phyloP scores from a whole-genome alignment of 2,329 filamentous ascomycete species.

The Colletotrichum sp. region DNA sequence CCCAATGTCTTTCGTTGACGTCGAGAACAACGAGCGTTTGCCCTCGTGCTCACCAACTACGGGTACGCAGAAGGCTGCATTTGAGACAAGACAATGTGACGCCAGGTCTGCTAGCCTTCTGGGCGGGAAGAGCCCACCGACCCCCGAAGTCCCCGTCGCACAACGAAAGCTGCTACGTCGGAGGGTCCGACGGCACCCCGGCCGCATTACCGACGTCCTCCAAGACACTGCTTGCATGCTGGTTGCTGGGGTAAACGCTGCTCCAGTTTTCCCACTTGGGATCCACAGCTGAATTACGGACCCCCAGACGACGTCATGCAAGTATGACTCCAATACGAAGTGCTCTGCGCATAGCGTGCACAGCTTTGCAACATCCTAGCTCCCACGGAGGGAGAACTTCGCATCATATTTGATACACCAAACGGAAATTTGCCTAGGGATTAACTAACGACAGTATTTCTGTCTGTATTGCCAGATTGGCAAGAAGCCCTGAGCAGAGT shows the following conservation, averaged over 20 bases:
- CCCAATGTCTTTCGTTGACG: neutral
- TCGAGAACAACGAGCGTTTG: neutral
- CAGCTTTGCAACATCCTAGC: neutral
- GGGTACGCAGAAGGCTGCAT: neutral
- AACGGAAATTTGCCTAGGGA: too few species aligned
- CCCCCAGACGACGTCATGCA: slow-evolving; percentile 20
- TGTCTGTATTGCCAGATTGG: too few species aligned
- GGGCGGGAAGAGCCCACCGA: neutral
- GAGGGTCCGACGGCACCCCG: slow-evolving; percentile 5
- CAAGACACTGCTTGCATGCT: slow-evolving; percentile 1
- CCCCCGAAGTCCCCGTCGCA: neutral
- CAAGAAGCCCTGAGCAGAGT: neutral
- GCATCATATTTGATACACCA: neutral
- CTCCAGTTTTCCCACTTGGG: neutral
- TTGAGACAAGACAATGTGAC: neutral
- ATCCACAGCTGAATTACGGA: slow-evolving; percentile 5
- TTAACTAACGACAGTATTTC: too few species aligned
- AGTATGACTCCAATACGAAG: slow-evolving; percentile 1
- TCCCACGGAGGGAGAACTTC: neutral
- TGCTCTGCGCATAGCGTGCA: neutral
- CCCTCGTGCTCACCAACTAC: neutral
- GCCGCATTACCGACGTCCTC: slow-evolving; percentile 4
- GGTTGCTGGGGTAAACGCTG: slow-evolving; percentile 16
- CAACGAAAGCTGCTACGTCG: neutral
- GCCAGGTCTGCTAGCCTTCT: neutral